These are phyloP conservation scores for Metschnikowia lachancei DNA, from an alignment of 805 yeast genomes.

Conservation along the genomic window DNA sequence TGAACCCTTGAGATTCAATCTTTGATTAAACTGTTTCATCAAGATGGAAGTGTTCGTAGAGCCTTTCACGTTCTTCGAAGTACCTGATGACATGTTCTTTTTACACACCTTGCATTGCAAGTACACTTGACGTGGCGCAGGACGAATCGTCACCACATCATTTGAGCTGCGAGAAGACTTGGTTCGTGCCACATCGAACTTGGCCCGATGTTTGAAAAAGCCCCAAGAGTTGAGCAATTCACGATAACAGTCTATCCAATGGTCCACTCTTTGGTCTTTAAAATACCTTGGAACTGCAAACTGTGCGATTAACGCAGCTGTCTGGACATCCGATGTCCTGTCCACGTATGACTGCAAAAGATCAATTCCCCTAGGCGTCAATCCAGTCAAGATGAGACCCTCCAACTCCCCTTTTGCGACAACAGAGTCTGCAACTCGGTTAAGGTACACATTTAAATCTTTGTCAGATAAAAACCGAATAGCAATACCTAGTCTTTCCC, in stretches of 20 bases:
- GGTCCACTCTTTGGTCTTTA: conserved; percentile 64
- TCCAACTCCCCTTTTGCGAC: conserved; percentile 81
- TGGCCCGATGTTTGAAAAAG: conserved; percentile 44
- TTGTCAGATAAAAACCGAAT: conserved; percentile 77
- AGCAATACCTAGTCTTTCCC: conserved; percentile 90
- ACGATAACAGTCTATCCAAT: conserved; percentile 58
- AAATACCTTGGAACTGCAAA: conserved; percentile 85
- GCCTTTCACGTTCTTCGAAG: conserved; percentile 19
- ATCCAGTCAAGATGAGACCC: conserved; percentile 88
- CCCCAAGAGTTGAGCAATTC: conserved; percentile 21
- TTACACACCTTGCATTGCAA: conserved; percentile 83
- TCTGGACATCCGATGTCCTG: conserved; percentile 86
- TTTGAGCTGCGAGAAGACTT: conserved; percentile 53
- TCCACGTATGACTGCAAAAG: conserved; percentile 84
- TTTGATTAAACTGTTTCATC: conserved; percentile 38
- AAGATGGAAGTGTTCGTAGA: conserved; percentile 15
- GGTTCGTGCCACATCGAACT: conserved; percentile 76
- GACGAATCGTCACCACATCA: conserved; percentile 47
- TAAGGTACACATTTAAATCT: conserved; percentile 70
- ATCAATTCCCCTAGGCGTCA: conserved; percentile 79
- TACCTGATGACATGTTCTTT: conserved; percentile 54
- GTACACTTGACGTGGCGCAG: conserved; percentile 70
- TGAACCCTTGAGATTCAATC: conserved; percentile 14
- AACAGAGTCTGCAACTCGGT: conserved; percentile 66
- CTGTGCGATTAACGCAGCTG: conserved; percentile 77